Evolutionary conservation across 1,284 basidiomycete species (phyloP), one percentile per base, ranked within the genome.

Genomic region (Microbotryomycetes sp.): DNA sequence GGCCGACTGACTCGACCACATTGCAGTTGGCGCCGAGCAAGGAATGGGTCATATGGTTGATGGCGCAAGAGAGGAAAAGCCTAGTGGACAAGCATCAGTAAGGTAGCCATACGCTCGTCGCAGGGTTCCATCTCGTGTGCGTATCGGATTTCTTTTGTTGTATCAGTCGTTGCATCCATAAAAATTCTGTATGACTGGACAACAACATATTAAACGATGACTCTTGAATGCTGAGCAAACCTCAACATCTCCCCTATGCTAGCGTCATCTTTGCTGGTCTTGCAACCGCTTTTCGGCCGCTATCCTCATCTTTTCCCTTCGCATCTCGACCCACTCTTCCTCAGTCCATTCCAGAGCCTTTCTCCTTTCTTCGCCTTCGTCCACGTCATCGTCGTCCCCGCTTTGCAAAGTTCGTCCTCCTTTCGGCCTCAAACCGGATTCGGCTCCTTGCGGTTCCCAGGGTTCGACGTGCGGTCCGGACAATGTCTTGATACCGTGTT

Each of bases 11-110:
- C 2, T 11, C 5, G 1, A 26, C 11, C 24, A 7, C 15, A 3
- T 5, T 31, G 18, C 46, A 64, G 66, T 68, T 13, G 66, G 66
- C 2, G 64, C 66, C 0, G 66, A 68, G 56, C 62, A 61, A 9
- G 64, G 60, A 0, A 52, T 62, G 6, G 50, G 56, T 2, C 50
- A 57, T 4, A 28, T 60, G 45, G 28, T 68, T n/a, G 66, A 68
- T 41, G 60, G 65, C 4, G 53, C 58, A 21, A 60, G 60, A 48
- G 65, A 64, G 51, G 58, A 61, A 26, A 61, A 67, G 54, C 47
- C 57, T 5, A 60, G 61, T 15, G 56, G 45, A n/a, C 13, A 21
- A 21, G 52, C 54, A 27, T 54, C 60, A 4, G 64, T 60, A 7
- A 54, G 64, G 15, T 65, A 47, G n/a, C 11, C 35, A 41, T 11